phyloP scores from a whole-genome alignment of 371 early-diverging fungal genomes.

The Amoeboaphelidium occidentale region DNA sequence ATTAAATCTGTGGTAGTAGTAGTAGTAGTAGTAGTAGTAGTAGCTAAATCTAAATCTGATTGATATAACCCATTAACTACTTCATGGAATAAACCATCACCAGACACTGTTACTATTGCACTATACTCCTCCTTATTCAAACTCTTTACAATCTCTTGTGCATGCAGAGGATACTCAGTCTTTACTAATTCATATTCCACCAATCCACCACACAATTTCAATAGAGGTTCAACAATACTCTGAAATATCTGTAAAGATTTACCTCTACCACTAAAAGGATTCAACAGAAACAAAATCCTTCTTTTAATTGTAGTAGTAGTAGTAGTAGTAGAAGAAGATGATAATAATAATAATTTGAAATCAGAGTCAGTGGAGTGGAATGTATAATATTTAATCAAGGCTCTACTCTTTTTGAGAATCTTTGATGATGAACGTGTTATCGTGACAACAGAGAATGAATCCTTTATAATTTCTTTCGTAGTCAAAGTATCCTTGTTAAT shows the following conservation, averaged over 20 bases:
- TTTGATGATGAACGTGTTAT: too few species aligned
- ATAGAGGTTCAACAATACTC: conserved; percentile 28
- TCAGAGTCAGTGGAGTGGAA: too few species aligned
- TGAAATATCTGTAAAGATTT: conserved; percentile 29
- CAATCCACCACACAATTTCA: conserved; percentile 33
- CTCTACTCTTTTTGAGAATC: too few species aligned
- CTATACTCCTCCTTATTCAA: conserved; percentile 26
- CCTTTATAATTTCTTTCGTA: too few species aligned
- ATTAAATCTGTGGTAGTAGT: conserved; percentile 27
- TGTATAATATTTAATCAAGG: too few species aligned
- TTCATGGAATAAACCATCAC: conserved; percentile 59
- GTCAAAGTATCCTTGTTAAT: too few species aligned
- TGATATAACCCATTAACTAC: conserved; percentile 41
- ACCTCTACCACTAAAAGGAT: conserved; percentile 48
- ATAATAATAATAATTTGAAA: too few species aligned
- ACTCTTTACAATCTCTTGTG: conserved; percentile 29
- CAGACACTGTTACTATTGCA: conserved; percentile 36
- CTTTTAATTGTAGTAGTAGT: too few species aligned
- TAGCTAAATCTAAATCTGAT: conserved; percentile 27
- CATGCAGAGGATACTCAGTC: conserved; percentile 34
- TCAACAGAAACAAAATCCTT: conserved; percentile 22
- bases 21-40: conserved; percentile 30
- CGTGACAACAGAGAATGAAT: too few species aligned
- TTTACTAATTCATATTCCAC: conserved; percentile 24
- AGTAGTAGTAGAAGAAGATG: too few species aligned